Base-by-base conservation (phyloP, 495 filamentous ascomycete species). In the Neurospora discreta region DNA sequence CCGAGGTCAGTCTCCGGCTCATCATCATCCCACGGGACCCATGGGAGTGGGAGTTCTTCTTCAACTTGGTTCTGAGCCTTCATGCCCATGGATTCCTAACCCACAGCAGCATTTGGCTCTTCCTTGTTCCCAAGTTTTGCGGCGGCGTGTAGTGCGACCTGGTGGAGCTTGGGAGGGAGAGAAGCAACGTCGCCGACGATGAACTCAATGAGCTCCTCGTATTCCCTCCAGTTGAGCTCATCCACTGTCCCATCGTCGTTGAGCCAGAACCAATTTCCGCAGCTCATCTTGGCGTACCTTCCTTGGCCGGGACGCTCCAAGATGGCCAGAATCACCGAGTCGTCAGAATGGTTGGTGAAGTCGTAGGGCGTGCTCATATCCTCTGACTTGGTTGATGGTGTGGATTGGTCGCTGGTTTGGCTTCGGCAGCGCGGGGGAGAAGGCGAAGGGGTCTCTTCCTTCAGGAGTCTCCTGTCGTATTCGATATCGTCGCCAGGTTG, bases 381-480 rank as follows among this genome's bases (percentile, higher is more conserved):
- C 0, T 23, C 10, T 0, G 44, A 23, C 0, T 3, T 0, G 44
- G 13, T 13, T 0, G 44, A 23, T 0, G 44, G 3, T 6, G 44
- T 23, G 1, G 10, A 20, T 0, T 2, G 2, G n/a, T 46, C 6
- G 41, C 6, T 18, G 5, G 3, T 0, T 3, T 2, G 18, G 20
- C 2, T 52, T 0, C 20, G 1, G 11, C 1, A 0, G 1, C 44
- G 20, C 5, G 2, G 0, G 1, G 44, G 4, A 0, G 44, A 52
- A 0, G 44, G 44, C 4, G 20, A 13, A 0, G 44, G 44, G 5
- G 20, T 52, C 13, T 52, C 44, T 0, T 52, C 44, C 0, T 1
- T 7, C 4, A 52, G 20, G 0, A 52, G 3, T 1, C 3, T 6
- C 7, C 44, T 6, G 44, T 52, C 44, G 0, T 52, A 52, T 0